Evolutionary conservation across 805 yeast species (phyloP), one percentile per base, ranked within the genome.

Genomic region (Lipomyces lipofer): DNA sequence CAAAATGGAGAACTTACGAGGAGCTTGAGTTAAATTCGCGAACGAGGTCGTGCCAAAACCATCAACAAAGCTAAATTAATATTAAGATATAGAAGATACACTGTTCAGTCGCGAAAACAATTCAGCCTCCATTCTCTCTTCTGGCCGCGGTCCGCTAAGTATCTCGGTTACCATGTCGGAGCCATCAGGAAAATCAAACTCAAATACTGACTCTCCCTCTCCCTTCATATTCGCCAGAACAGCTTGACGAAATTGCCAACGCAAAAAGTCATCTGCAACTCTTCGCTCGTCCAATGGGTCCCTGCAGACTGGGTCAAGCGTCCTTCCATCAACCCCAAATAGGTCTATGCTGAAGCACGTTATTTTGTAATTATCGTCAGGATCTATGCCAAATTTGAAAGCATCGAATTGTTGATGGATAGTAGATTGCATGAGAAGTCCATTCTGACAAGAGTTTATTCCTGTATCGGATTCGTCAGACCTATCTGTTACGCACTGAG

Each of bases 1-100:
- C 85, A 25, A 73, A 73, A 60, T 76, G 75, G 46, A 74, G 83
- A 66, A 79, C 86, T 0, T 81, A 73, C 64, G 84, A 82, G 46
- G 86, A 83, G 63, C 70, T 83, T 64, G 86, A 82, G 69, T 71
- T 50, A 69, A 82, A 69, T 83, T 82, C 68, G 72, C 59, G 43
- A 57, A 63, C 58, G 58, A 63, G 49, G 63, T 63, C 49, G n/a
- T n/a, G n/a, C n/a, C n/a, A n/a, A n/a, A n/a, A n/a, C n/a, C n/a
- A n/a, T n/a, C n/a, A n/a, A n/a, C n/a, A n/a, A n/a, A n/a, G n/a
- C n/a, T n/a, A n/a, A n/a, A n/a, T n/a, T n/a, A n/a, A n/a, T n/a
- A n/a, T n/a, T n/a, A n/a, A n/a, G n/a, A n/a, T n/a, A n/a, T n/a
- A n/a, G n/a, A n/a, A n/a, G n/a, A n/a, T n/a, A n/a, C n/a, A n/a